Evolutionary conservation across 306 rosid genomes (phyloP), one percentile per base, ranked within the genome.

Genomic region (Dryas alaskensis): DNA sequence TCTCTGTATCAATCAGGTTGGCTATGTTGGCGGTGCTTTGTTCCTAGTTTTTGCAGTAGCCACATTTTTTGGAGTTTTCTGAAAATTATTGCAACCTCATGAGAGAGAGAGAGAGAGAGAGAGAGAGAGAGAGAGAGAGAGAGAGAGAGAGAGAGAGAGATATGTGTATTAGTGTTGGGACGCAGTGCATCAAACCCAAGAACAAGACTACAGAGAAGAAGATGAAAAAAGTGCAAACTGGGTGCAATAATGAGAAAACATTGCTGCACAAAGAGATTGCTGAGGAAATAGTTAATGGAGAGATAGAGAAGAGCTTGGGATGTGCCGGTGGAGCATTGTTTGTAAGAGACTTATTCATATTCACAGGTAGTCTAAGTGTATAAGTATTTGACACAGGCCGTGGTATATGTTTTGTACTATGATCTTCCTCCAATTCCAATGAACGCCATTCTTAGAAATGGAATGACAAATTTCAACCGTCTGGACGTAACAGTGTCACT

Each of bases 41-140:
- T 92, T 95, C 80, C 83, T 95, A 82, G 69, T 88, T 70, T 95
- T 95, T 78, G 92, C 98, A 6, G 80, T 84, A 65, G 99, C 99
- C 80, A 95, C 97, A 58, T 84, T 92, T 78, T 86, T 90, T 48
- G 96, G 96, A 58, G 88, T 87, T 66, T 95, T 95, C 84, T 95
- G 81, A 72, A 59, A 17, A 57, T 69, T 76, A 76, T 51, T 44
- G 14, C 13, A 39, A 58, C 61, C 53, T 4, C 16, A 9, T 3
- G 10, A 3, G 31, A 5, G 46, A 12, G 71, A 19, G 71, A 48
- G 48, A 13, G 43, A 61, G 6, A 22, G 31, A 74, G 2, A 27
- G 0, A 48, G 3, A 40, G 39, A 45, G 3, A 8, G 37, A 31
- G 22, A 22, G 22, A 22, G 22, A 22, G 22, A 22, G 22, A 22